Evolutionary conservation across 257 asterid species (phyloP).

Genomic region (Asclepias syriaca): DNA sequence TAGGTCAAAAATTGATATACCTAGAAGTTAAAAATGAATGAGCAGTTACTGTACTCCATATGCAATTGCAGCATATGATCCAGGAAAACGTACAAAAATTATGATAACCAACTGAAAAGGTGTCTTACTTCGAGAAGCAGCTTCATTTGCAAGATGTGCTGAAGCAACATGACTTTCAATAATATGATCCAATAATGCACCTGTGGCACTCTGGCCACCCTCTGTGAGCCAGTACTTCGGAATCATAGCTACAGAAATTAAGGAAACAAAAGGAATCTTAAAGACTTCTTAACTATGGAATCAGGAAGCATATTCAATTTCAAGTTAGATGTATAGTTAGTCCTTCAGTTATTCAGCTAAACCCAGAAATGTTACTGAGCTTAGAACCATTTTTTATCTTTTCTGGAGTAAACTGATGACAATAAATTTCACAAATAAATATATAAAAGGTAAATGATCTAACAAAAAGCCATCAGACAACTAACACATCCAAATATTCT

Average conservation of each 20-base stretch:
- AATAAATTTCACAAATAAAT: background rate
- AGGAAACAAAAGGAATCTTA: conserved; percentile 19
- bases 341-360: background rate
- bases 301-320: conserved; percentile 2
- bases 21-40: conserved; percentile 28
- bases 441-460: background rate
- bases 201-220: conserved; percentile 99
- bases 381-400: background rate
- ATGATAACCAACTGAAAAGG: background rate
- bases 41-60: conserved; percentile 1
- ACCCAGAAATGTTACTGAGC: background rate
- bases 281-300: background rate
- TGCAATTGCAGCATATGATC: background rate
- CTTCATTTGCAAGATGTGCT: conserved; percentile 69
- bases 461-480: background rate
- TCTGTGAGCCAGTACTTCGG: conserved; percentile 98
- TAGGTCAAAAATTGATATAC: conserved; percentile 67
- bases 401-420: background rate
- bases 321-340: background rate
- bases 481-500: background rate
- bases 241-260: conserved; percentile 66
- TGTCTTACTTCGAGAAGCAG: conserved; percentile 81
- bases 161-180: conserved; percentile 85
- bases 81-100: background rate
- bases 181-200: conserved; percentile 73